Base-by-base conservation (phyloP, 768 basidiomycete species). In the Neoboletus subvelutipes region DNA sequence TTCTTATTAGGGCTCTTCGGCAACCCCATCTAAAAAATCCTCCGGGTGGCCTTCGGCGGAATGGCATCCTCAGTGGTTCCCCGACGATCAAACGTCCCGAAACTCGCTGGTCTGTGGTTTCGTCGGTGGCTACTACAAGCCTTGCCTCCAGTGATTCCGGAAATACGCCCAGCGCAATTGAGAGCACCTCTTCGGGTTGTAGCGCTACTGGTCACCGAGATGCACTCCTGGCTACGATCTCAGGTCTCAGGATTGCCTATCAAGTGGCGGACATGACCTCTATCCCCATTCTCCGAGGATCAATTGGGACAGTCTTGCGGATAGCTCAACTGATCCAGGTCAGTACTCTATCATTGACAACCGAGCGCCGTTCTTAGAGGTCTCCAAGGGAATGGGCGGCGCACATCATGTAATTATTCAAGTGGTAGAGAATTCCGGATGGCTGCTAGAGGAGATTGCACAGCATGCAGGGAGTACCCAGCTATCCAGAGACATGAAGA, bases 281-380 rank as follows among this genome's bases (percentile, higher is more conserved):
- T 28, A 28, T 28, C 28, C 45, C 59, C 4, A 5, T 33, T 18
- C 37, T 64, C 13, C 55, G 37, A 36, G 63, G 40, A 36, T 39
- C 39, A 9, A 64, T 65, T 0, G 55, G 41, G 31, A 55, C 47
- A 1, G 56, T 48, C 36, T 43, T 64, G 45, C 50, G 26, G 0
- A 46, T 57, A 26, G 58, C 63, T 5, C 46, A 54, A 24, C 1
- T 24, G 1, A 28, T 28, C 28, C 28, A 28, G 28, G 28, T 28
- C 28, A 28, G 28, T 28, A 28, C 28, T 28, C 28, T 5, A 28
- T 5, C 3, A 28, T 28, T 5, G 28, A 28, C 28, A 28, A 5
- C 28, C 28, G 28, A 28, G 28, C 5, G 28, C 28, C 28, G 28
- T 3, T 28, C 28, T 28, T 28, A 28, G 28, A 28, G 28, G 28